Conservation (phyloP, 192 early-diverging fungal species). For the Funneliformis geosporum region DNA sequence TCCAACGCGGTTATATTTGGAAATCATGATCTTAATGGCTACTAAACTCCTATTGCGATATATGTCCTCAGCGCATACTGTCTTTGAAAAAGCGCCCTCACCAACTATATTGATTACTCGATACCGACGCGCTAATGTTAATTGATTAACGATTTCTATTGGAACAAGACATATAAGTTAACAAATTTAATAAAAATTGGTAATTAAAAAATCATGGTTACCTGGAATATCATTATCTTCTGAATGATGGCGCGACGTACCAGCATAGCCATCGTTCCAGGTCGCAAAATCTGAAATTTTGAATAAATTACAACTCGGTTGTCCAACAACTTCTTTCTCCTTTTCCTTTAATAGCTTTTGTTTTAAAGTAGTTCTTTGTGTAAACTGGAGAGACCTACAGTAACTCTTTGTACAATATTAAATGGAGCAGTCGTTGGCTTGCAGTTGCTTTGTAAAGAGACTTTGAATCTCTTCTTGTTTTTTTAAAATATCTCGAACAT, state of each 20-base stretch:
- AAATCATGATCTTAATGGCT: constrained; percentile 20
- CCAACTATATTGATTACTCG: constrained; percentile 11
- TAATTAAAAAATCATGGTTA: background rate
- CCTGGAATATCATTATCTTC: background rate
- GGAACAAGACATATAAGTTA: background rate
- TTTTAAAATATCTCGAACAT: background rate
- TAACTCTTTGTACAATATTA: constrained; percentile 24
- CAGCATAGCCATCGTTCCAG: background rate
- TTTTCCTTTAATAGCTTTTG: background rate
- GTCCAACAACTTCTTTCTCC: background rate
- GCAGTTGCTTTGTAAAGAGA: background rate
- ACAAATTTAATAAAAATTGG: background rate
- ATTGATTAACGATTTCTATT: background rate
- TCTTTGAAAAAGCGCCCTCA: constrained; percentile 1
- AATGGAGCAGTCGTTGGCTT: constrained; percentile 17
- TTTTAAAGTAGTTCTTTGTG: background rate
- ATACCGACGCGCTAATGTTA: constrained; percentile 22
- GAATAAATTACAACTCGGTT: background rate
- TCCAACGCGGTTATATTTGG: constrained; percentile 9
- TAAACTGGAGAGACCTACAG: background rate
- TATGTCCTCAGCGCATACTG: constrained; percentile 7
- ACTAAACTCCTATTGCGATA: constrained; percentile 13
- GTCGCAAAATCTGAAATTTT: background rate
- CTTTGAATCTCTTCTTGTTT: background rate
- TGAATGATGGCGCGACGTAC: background rate